Base-by-base conservation (phyloP, 2,329 filamentous ascomycete species). In the Zasmidium citrigriseum region DNA sequence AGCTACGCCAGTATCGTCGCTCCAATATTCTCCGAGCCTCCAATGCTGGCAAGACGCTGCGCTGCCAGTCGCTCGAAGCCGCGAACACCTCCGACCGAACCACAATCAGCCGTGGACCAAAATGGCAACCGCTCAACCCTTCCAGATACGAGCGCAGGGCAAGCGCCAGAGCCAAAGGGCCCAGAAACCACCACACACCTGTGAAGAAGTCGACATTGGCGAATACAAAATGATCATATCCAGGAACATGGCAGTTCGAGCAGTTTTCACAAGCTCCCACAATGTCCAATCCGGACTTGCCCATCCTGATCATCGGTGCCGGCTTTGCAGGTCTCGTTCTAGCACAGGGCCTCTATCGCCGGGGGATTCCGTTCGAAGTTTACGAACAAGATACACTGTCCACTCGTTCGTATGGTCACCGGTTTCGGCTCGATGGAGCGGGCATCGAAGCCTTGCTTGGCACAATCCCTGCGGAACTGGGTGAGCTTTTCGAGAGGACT, bases 281-380 rank as follows among this genome's bases (percentile, higher is more conserved):
- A n/a, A n/a, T n/a, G n/a, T n/a, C n/a, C n/a, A n/a, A n/a, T n/a
- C n/a, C n/a, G n/a, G n/a, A n/a, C n/a, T n/a, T n/a, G n/a, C 34
- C 34, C 7, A 16, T 71, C 48, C 46, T 71, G 16, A 67, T 70
- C 51, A 64, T 71, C 12, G 68, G 68, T 11, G 68, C 64, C 11
- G 68, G 68, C 9, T 57, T 67, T 25, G 63, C 61, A 16, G 69
- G 69, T 11, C 61, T 71, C 1, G 52, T 55, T 0, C 58, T 71
- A 9, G 69, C 68, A 1, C 66, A 70, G 16, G 68, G 64, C 16
- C 57, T 71, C 11, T 59, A 64, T 23, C 55, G 67, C 49, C 46
- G 53, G 22, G 52, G 53, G 10, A 65, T 70, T 21, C 55, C 62
- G 1, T 68, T 61, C 52, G 52, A 48, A 2, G 52, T 70, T 38